Percentiles rank a stretch among this genome's conserved stretches.
Conservation (phyloP, 768 basidiomycete species). For the Royoungia palumana region DNA sequence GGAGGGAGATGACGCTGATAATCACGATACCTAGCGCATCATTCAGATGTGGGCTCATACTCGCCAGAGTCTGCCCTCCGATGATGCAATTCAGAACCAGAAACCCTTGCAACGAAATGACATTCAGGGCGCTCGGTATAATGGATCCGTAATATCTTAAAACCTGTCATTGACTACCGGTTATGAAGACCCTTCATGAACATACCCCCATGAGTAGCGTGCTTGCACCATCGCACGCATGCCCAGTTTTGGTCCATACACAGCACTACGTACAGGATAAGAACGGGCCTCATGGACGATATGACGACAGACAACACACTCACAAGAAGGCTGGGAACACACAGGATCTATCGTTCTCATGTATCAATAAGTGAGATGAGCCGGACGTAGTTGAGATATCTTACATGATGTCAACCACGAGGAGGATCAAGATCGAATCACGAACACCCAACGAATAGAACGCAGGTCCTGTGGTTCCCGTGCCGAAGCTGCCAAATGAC, state of each 20-base stretch:
- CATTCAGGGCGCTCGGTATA: slow-evolving; percentile 44
- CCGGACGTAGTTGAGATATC: background rate
- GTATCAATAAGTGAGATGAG: slow-evolving; percentile 1
- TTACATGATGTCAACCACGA: slow-evolving; percentile 46
- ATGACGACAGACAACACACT: slow-evolving; percentile 4
- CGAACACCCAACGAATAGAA: slow-evolving; percentile 45
- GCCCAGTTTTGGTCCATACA: slow-evolving; percentile 53
- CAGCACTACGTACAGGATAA: slow-evolving; percentile 34
- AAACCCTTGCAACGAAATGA: slow-evolving; percentile 53
- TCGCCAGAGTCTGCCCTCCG: slow-evolving; percentile 58
- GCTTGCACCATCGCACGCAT: slow-evolving; percentile 58
- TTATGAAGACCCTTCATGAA: slow-evolving; percentile 10
- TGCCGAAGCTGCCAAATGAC: slow-evolving; percentile 38
- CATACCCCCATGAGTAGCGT: slow-evolving; percentile 51
- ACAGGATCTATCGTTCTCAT: slow-evolving; percentile 26
- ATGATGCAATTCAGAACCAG: slow-evolving; percentile 57
- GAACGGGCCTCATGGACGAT: background rate
- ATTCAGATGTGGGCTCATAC: slow-evolving; percentile 35
- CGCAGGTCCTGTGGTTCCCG: slow-evolving; percentile 49
- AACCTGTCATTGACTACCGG: slow-evolving; percentile 1
- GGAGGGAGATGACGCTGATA: slow-evolving; percentile 31
- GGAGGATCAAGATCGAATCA: slow-evolving; percentile 39
- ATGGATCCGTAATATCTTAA: slow-evolving; percentile 39
- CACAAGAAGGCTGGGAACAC: slow-evolving; percentile 39
- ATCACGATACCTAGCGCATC: slow-evolving; percentile 34